Base-by-base conservation (phyloP, 2,329 filamentous ascomycete species). In the Arthroderma sp. region DNA sequence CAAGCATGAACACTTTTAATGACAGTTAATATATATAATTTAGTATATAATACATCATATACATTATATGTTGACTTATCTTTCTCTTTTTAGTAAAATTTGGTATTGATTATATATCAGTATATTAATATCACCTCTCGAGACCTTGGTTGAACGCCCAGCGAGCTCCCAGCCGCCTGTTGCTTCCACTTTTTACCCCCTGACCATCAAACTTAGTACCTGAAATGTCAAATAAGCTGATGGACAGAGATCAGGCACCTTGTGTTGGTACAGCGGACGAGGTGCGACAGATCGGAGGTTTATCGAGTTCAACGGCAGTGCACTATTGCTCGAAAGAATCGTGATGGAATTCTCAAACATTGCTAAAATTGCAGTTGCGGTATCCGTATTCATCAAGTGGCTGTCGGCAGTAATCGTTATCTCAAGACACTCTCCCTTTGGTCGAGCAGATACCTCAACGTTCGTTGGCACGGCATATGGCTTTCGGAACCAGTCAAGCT, bases 201-300 rank as follows among this genome's bases (percentile, higher is more conserved):
- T 49, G 17, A 58, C 23, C 56, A 58, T 58, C 39, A 58, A 49
- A 31, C 51, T 31, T n/a, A 58, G 51, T 19, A 58, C 13, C 19
- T 58, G 56, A 33, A 58, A 55, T 21, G 56, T 58, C 23, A 58
- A 55, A 31, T 58, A 58, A 55, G 56, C 51, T 21, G 56, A 55
- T 11, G 56, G 51, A 39, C 52, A 58, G 19, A 58, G 31, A 33
- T 55, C 51, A 28, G 51, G 39, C n/a, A 38, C 21, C 35, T 58
- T 58, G 8, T n/a, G 15, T 19, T 47, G 56, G 1, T 31, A 19
- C 21, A 6, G 15, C 13, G 7, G 55, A 8, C 37, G 33, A 25
- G 52, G 13, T 13, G 51, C 7, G 8, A 17, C 23, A 28, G 33
- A 11, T 11, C 25, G 39, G 7, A 58, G 28, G 13, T 55, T 49